phyloP scores from a whole-genome alignment of 257 asterid genomes.

The Coffea eugenioides region DNA sequence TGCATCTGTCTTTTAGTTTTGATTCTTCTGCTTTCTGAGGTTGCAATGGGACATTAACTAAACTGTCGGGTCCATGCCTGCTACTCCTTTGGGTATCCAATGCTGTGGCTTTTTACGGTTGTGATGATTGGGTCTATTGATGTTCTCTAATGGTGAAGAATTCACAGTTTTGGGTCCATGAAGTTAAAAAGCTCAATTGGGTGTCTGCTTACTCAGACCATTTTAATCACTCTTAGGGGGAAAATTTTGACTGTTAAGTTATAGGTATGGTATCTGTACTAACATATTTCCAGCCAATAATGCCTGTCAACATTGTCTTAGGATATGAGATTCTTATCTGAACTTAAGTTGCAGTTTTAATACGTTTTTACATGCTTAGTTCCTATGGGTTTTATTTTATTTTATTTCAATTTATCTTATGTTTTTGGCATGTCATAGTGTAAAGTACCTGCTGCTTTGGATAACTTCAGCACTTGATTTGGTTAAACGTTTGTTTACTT shows the following conservation, averaged over 20 bases:
- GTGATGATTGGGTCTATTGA: not conserved
- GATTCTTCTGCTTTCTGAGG: conserved; percentile 12
- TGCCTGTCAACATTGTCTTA: not conserved
- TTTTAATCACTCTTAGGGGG: not conserved
- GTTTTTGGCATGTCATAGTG: not conserved
- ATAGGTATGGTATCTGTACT: not conserved
- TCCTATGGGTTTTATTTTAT: not conserved
- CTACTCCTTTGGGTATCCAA: not conserved
- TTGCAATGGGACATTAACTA: not conserved
- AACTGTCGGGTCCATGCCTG: not conserved
- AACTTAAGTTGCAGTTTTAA: not conserved
- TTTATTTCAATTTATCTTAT: not conserved
- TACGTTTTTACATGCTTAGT: not conserved
- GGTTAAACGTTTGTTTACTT: not conserved
- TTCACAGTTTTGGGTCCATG: not conserved
- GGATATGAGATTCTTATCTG: not conserved
- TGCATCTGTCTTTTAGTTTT: conserved; percentile 12
- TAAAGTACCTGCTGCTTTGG: not conserved
- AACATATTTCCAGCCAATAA: not conserved
- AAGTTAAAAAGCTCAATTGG: not conserved
- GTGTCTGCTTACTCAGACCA: not conserved
- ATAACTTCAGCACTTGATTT: not conserved
- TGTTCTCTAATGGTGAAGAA: not conserved
- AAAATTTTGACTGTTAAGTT: not conserved
- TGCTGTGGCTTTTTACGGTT: not conserved